These are phyloP conservation scores for Acidomyces sp. DNA, from an alignment of 495 filamentous ascomycete species.

Conservation along the genomic window DNA sequence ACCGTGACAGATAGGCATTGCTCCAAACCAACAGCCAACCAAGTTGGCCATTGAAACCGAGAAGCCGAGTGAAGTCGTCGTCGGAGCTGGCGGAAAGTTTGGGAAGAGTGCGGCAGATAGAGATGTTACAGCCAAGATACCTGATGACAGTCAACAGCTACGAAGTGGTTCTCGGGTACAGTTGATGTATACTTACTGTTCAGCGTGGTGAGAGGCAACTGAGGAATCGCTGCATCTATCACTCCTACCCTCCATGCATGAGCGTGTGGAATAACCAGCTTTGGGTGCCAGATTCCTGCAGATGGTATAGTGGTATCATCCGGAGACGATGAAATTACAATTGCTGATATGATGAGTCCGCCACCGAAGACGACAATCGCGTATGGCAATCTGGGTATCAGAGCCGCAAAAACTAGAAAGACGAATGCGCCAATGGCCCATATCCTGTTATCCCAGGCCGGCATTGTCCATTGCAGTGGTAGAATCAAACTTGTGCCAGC, in stretches of 20 bases:
- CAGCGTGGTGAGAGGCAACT: slow-evolving; percentile 76
- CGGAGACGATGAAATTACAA: background rate
- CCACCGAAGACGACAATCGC: slow-evolving; percentile 57
- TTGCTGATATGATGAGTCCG: slow-evolving; percentile 37
- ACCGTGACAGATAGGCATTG: slow-evolving; percentile 92
- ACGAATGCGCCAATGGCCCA: slow-evolving; percentile 61
- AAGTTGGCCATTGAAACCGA: slow-evolving; percentile 77
- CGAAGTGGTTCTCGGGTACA: too few relatives aligned
- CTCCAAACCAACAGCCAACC: slow-evolving; percentile 75
- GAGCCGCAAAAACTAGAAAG: slow-evolving; percentile 48
- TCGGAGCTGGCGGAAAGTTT: slow-evolving; percentile 43
- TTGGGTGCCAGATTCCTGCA: slow-evolving; percentile 18
- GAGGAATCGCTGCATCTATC: slow-evolving; percentile 42
- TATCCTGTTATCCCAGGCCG: slow-evolving; percentile 57
- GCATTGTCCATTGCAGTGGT: slow-evolving; percentile 43
- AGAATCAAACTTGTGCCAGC: slow-evolving; percentile 51
- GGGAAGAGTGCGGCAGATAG: slow-evolving; percentile 64
- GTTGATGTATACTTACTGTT: too few relatives aligned
- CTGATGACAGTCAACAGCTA: too few relatives aligned
- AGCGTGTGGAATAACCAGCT: slow-evolving; percentile 1
- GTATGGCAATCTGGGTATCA: slow-evolving; percentile 52
- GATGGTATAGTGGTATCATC: background rate
- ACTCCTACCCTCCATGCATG: slow-evolving; percentile 13
- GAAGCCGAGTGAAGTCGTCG: slow-evolving; percentile 58
- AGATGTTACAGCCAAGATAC: slow-evolving; percentile 67